A percentile compares a stretch with the other conserved stretches of the same genome.
Conservation (phyloP, 495 filamentous ascomycete species). For the Hyaloscypha bicolor region DNA sequence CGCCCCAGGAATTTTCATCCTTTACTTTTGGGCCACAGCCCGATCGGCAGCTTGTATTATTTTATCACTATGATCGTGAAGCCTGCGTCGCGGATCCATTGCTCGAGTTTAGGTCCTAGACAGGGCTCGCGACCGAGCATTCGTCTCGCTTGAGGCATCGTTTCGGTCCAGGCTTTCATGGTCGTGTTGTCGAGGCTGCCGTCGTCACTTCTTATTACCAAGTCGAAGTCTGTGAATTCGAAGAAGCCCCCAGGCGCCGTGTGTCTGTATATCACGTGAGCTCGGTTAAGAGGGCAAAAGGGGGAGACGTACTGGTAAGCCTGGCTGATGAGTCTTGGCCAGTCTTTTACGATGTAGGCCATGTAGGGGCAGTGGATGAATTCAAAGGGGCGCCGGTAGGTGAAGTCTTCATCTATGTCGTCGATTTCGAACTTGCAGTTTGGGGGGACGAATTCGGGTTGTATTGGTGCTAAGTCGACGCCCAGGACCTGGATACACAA, state of each 20-base stretch:
- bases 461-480: background rate
- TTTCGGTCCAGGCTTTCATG: background rate
- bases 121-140: background rate
- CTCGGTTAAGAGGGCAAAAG: background rate
- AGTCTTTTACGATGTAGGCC: background rate
- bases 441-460: conserved; percentile 18
- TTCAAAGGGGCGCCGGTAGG: conserved; percentile 30
- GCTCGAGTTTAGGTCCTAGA: background rate
- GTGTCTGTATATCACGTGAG: background rate
- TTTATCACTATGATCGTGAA: conserved; percentile 34
- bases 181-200: background rate
- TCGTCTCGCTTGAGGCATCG: background rate
- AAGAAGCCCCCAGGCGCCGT: background rate
- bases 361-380: conserved; percentile 28
- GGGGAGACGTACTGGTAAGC: background rate
- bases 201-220: background rate
- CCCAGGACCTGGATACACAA: background rate
- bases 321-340: conserved; percentile 5
- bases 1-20: conserved; percentile 37
- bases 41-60: conserved; percentile 36
- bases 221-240: background rate
- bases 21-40: conserved; percentile 46
- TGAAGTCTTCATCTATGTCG: conserved; percentile 35
- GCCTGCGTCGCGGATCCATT: conserved; percentile 34
- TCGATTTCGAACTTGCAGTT: conserved; percentile 39